phyloP scores from a whole-genome alignment of 2,329 filamentous ascomycete genomes.

The Orbilia javanica region DNA sequence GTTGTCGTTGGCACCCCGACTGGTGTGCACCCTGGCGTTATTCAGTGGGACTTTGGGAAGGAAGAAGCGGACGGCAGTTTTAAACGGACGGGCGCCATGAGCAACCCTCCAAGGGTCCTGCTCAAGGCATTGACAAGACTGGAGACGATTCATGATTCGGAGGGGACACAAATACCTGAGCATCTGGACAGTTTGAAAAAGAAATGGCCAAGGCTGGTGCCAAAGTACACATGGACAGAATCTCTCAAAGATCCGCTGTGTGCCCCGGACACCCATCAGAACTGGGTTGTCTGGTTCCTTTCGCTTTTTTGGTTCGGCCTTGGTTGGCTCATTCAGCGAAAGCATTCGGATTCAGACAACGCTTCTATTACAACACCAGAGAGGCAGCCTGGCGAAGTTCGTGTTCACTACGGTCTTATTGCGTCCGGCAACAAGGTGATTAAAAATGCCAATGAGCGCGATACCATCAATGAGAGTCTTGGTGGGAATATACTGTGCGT shows the following conservation, averaged over 20 bases:
- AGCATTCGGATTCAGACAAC: too few species aligned
- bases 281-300: too few species aligned
- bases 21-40: neutral
- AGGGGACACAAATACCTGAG: neutral
- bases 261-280: neutral
- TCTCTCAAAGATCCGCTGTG: neutral
- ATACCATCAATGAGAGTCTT: conserved; percentile 42
- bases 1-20: conserved; percentile 15
- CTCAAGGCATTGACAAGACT: conserved; percentile 1
- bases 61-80: neutral
- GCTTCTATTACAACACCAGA: neutral
- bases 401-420: conserved; percentile 16
- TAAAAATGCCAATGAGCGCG: conserved; percentile 60
- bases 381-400: neutral
- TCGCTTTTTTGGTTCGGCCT: too few species aligned
- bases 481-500: conserved; percentile 23
- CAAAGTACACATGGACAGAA: neutral
- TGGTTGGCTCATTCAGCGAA: too few species aligned
- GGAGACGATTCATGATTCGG: neutral
- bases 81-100: neutral
- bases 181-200: neutral
- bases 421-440: conserved; percentile 57
- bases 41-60: conserved; percentile 32
- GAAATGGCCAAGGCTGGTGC: too few species aligned
- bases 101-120: neutral